Conservation (phyloP, 2,329 filamentous ascomycete genomes). For the Trichoderma koningii region DNA sequence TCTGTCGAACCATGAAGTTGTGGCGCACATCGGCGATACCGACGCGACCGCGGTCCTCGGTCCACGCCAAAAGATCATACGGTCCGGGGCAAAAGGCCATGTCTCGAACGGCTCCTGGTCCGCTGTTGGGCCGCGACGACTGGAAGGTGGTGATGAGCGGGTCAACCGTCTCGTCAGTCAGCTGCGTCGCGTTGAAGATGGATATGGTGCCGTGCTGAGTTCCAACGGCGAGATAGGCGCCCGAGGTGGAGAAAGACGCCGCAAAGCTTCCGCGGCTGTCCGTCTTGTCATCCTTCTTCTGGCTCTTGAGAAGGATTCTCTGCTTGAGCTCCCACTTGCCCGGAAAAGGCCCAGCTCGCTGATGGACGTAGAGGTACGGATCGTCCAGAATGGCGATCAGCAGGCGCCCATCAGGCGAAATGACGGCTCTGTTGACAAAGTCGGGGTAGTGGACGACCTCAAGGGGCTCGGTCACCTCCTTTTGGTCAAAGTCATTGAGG, state of each 20-base stretch:
- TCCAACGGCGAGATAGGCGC: slow-evolving; percentile 71
- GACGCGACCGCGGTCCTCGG: slow-evolving; percentile 78
- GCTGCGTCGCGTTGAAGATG: slow-evolving; percentile 63
- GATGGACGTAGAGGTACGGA: slow-evolving; percentile 81
- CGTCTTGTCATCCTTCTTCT: slow-evolving; percentile 55
- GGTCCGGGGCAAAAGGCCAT: slow-evolving; percentile 91
- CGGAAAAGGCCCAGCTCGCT: slow-evolving; percentile 46
- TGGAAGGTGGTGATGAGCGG: slow-evolving; percentile 74
- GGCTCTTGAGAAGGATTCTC: slow-evolving; percentile 59
- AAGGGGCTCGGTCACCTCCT: slow-evolving; percentile 57
- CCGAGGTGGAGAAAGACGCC: slow-evolving; percentile 73
- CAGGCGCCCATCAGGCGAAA: slow-evolving; percentile 83
- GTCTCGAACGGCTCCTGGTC: slow-evolving; percentile 78
- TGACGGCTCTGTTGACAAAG: slow-evolving; percentile 89
- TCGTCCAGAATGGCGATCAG: slow-evolving; percentile 87
- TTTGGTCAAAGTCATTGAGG: slow-evolving; percentile 59
- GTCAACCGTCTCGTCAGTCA: slow-evolving; percentile 51
- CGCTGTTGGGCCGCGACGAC: slow-evolving; percentile 71
- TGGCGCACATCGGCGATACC: slow-evolving; percentile 73
- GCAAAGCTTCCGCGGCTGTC: slow-evolving; percentile 72
- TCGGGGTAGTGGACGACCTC: slow-evolving; percentile 75
- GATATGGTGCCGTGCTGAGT: slow-evolving; percentile 81
- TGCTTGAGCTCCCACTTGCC: slow-evolving; percentile 54
- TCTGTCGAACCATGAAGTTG: slow-evolving; percentile 67
- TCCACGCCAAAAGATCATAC: slow-evolving; percentile 90